phyloP scores from a whole-genome alignment of 768 basidiomycete genomes.

The Lentinus brumalis region DNA sequence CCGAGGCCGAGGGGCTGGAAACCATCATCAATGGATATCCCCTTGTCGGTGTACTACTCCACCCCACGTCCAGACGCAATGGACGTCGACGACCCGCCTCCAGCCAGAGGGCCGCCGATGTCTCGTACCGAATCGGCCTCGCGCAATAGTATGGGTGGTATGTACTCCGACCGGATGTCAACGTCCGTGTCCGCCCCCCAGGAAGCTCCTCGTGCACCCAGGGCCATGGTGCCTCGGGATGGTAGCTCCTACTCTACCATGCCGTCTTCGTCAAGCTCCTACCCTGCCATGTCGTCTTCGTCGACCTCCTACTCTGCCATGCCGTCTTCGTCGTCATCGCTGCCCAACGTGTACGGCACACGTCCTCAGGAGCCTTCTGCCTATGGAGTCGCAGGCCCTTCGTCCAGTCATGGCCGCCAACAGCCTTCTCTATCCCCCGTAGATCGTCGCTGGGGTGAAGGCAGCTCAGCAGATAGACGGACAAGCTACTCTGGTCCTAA shows the following conservation, averaged over 20 bases:
- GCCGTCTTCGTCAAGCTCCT: too few species aligned
- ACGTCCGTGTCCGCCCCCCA: conserved; percentile 19
- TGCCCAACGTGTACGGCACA: background rate
- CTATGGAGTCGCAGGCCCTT: background rate
- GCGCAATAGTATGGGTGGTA: conserved; percentile 21
- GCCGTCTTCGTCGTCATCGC: background rate
- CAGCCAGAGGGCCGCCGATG: conserved; percentile 16
- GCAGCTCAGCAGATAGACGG: background rate
- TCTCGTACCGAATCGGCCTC: background rate
- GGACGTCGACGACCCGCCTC: conserved; percentile 21
- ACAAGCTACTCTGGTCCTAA: background rate
- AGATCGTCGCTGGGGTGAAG: background rate
- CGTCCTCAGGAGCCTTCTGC: background rate
- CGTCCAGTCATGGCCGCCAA: background rate
- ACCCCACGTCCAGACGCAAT: conserved; percentile 11
- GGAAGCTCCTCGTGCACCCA: conserved; percentile 31
- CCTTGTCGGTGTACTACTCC: too few species aligned
- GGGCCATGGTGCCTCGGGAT: conserved; percentile 32
- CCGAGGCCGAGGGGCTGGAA: background rate
- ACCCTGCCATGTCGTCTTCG: background rate
- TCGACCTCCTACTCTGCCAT: background rate
- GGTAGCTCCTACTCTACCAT: background rate
- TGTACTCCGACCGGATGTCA: conserved; percentile 34
- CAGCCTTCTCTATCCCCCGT: background rate
- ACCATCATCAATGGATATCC: too few species aligned